These are phyloP conservation scores for Chalciporus chontae DNA, from an alignment of 768 basidiomycete species.

Conservation along the genomic window DNA sequence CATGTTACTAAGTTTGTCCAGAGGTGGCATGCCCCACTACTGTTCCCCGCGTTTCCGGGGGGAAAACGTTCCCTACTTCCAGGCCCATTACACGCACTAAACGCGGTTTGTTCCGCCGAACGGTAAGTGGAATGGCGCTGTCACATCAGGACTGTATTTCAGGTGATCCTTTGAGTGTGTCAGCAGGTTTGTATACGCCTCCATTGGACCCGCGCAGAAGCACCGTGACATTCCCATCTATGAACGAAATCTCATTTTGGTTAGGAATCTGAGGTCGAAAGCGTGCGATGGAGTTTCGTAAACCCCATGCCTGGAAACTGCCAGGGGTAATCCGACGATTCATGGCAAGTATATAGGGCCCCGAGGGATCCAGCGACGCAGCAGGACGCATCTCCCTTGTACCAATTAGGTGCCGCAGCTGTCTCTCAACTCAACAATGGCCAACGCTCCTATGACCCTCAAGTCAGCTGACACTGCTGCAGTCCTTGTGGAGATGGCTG, in stretches of 20 bases:
- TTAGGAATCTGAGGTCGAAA: neutral
- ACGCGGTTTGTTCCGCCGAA: neutral
- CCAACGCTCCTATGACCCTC: slow-evolving; percentile 43
- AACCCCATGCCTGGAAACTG: neutral
- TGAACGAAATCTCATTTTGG: slow-evolving; percentile 5
- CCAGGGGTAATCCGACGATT: neutral
- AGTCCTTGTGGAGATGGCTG: slow-evolving; percentile 51
- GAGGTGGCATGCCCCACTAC: too few relatives aligned
- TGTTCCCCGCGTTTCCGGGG: neutral
- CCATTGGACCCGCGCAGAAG: neutral
- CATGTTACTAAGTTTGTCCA: too few relatives aligned
- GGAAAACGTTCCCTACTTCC: too few relatives aligned
- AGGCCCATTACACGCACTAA: too few relatives aligned
- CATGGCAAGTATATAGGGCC: slow-evolving; percentile 18
- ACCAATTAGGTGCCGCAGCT: slow-evolving; percentile 2
- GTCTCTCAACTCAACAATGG: slow-evolving; percentile 9
- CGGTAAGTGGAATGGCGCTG: neutral
- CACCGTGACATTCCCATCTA: neutral
- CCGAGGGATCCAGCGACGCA: neutral
- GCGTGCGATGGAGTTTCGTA: slow-evolving; percentile 10
- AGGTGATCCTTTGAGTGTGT: neutral
- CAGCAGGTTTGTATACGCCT: neutral
- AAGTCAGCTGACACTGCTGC: slow-evolving; percentile 57
- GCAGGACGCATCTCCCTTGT: neutral
- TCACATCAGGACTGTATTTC: neutral